Conservation (phyloP, 2,329 filamentous ascomycete genomes). For the Teratosphaeria nubilosa region DNA sequence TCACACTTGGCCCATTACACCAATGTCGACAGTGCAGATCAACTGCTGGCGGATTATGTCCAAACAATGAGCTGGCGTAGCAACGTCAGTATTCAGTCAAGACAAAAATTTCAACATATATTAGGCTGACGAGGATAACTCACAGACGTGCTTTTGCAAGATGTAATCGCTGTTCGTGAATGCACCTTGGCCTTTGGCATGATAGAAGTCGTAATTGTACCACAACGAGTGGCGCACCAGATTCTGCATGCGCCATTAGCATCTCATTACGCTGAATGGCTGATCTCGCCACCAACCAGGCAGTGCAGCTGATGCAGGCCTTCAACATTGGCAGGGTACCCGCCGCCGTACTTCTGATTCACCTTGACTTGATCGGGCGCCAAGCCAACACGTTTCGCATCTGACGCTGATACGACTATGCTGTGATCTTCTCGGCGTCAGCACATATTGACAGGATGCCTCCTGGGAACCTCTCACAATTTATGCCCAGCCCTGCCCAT, state of each 20-base stretch:
- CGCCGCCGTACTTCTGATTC: slow-evolving; percentile 46
- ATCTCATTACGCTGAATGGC: neutral
- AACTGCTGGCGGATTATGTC: slow-evolving; percentile 53
- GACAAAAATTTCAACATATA: neutral
- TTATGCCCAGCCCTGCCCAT: neutral
- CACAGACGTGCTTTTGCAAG: slow-evolving; percentile 48
- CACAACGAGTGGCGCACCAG: slow-evolving; percentile 48
- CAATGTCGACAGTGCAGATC: slow-evolving; percentile 53
- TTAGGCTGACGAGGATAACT: slow-evolving; percentile 18
- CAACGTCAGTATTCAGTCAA: neutral
- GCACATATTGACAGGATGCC: neutral
- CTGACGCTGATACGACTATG: slow-evolving; percentile 40
- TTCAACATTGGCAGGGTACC: slow-evolving; percentile 49
- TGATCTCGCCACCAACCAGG: slow-evolving; percentile 19
- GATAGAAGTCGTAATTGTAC: slow-evolving; percentile 52
- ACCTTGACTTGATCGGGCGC: slow-evolving; percentile 46
- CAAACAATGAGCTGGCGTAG: slow-evolving; percentile 45
- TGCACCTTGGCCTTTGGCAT: slow-evolving; percentile 37
- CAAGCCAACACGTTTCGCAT: slow-evolving; percentile 44
- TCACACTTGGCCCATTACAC: slow-evolving; percentile 53
- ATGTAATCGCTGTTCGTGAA: slow-evolving; percentile 49
- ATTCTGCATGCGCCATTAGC: slow-evolving; percentile 33
- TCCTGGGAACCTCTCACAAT: neutral
- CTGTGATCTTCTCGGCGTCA: slow-evolving; percentile 11
- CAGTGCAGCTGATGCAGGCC: slow-evolving; percentile 51